Percentiles rank a stretch among this genome's conserved stretches.
Conservation (phyloP, 1,284 basidiomycete genomes). For the Cutaneotrichosporon sp. region DNA sequence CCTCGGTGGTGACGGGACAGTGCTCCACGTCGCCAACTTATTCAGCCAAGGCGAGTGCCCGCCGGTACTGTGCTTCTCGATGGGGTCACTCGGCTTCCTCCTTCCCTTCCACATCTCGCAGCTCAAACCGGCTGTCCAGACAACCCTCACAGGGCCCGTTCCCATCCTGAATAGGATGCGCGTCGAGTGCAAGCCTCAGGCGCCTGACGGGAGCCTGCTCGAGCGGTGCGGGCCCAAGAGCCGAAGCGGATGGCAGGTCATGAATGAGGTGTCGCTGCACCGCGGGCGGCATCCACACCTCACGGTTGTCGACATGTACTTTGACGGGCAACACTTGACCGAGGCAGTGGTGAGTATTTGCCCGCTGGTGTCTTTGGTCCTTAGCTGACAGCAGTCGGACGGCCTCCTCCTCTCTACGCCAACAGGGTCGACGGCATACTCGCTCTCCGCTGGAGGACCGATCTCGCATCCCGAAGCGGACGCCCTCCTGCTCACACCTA, state of each 20-base stretch:
- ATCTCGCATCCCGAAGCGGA: conserved; percentile 92
- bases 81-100: conserved; percentile 92
- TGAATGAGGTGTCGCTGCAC: conserved; percentile 95
- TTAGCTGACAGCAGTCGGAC: conserved; percentile 65
- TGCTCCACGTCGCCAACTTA: conserved; percentile 87
- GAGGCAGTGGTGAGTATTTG: conserved; percentile 77
- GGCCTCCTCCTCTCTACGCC: conserved; percentile 93
- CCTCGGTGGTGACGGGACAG: conserved; percentile 92
- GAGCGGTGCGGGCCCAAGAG: conserved; percentile 34
- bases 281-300: conserved; percentile 87
- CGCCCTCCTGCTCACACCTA: conserved; percentile 87
- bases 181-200: conserved; percentile 73
- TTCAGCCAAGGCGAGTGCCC: conserved; percentile 84
- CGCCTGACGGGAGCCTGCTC: conserved; percentile 62
- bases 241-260: conserved; percentile 80
- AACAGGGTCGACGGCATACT: conserved; percentile 96
- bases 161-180: conserved; percentile 82
- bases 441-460: conserved; percentile 90
- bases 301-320: conserved; percentile 89
- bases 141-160: conserved; percentile 58
- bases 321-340: conserved; percentile 93
- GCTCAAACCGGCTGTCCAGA: conserved; percentile 70
- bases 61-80: conserved; percentile 91
- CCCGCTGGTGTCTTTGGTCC: no score
- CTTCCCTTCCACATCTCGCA: conserved; percentile 70